Base-by-base conservation (phyloP, 352 stramenopile genomes). In the Pythium aquatile region DNA sequence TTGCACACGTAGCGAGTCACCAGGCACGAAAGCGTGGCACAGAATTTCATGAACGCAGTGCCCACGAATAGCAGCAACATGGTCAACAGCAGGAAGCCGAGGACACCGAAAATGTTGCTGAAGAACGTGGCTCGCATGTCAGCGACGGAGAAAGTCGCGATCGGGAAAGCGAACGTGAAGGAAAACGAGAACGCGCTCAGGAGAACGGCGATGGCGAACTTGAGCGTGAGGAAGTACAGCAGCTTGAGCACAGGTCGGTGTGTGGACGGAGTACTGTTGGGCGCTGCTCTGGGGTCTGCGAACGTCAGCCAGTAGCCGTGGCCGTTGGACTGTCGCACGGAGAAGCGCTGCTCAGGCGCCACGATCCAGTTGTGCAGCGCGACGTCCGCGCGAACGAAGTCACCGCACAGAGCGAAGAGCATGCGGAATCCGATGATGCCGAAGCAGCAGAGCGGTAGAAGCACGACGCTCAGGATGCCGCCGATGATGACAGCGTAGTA, bases 301-400 rank as follows among this genome's bases (percentile, higher is more conserved):
- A 54, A n/a, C 9, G 44, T 29, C 20, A 55, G 28, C 24, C 33
- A 49, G 7, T 59, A n/a, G 33, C 8, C 33, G 29, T 54, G 16
- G 20, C 30, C 33, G 32, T n/a, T 13, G 37, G 39, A 29, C 10
- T 52, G 6, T 11, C n/a, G 4, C 20, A 52, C n/a, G 26, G 32
- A 26, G 29, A 55, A 55, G 30, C 35, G 33, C 16, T 64, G 7
- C n/a, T 29, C 26, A 10, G 26, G 30, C 8, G 52, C 48, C 29
- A 58, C 33, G 30, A 66, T 56, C n/a, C 32, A 56, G 58, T 74
- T 70, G 51, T 63, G 55, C 13, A 70, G 46, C 26, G 35, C 29
- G 26, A 65, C 58, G 55, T 74, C 67, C 17, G 32, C 17, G 14
- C 58, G 48, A 5, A 40, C 51, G 16, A 68, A 44, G 17, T 39